Percentiles rank a stretch among this genome's conserved stretches.
Conservation (phyloP, 2,329 filamentous ascomycete species). For the Aureobasidium sp. region DNA sequence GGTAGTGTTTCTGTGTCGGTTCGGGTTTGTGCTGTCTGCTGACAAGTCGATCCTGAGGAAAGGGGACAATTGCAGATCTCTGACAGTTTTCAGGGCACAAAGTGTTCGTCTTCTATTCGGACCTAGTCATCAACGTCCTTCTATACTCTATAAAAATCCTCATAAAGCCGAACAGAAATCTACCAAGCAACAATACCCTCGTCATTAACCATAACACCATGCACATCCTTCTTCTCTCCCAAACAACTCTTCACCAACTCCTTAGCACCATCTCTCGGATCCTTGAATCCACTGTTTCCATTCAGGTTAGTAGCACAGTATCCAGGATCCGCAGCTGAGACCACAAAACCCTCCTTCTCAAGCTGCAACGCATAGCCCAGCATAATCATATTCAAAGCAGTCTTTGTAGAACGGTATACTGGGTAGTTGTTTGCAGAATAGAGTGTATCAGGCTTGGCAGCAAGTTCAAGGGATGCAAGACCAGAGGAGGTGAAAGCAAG, state of each 20-base stretch:
- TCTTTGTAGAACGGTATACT: slow-evolving; percentile 20
- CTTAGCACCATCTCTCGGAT: slow-evolving; percentile 23
- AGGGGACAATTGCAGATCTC: too few relatives aligned
- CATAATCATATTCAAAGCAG: slow-evolving; percentile 23
- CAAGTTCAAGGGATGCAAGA: slow-evolving; percentile 15
- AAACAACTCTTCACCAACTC: slow-evolving; percentile 17
- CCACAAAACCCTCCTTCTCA: slow-evolving; percentile 18
- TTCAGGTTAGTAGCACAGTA: slow-evolving; percentile 22
- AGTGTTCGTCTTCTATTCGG: too few relatives aligned
- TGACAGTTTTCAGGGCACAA: too few relatives aligned
- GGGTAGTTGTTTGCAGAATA: slow-evolving; percentile 10
- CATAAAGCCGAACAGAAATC: not conserved
- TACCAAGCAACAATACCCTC: slow-evolving; percentile 20
- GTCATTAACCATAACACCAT: slow-evolving; percentile 18
- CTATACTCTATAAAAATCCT: not conserved
- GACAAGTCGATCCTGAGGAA: too few relatives aligned
- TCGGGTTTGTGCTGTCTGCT: too few relatives aligned
- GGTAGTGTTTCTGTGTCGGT: too few relatives aligned
- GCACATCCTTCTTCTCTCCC: slow-evolving; percentile 20
- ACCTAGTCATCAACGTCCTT: not conserved
- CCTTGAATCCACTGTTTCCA: slow-evolving; percentile 17
- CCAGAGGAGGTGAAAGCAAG: slow-evolving; percentile 22
- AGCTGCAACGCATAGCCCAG: slow-evolving; percentile 13
- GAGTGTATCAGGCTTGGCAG: not conserved
- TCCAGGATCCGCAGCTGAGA: slow-evolving; percentile 18